These are phyloP conservation scores for Coemansia sp. DNA, from an alignment of 192 early-diverging fungal genomes.

Conservation along the genomic window DNA sequence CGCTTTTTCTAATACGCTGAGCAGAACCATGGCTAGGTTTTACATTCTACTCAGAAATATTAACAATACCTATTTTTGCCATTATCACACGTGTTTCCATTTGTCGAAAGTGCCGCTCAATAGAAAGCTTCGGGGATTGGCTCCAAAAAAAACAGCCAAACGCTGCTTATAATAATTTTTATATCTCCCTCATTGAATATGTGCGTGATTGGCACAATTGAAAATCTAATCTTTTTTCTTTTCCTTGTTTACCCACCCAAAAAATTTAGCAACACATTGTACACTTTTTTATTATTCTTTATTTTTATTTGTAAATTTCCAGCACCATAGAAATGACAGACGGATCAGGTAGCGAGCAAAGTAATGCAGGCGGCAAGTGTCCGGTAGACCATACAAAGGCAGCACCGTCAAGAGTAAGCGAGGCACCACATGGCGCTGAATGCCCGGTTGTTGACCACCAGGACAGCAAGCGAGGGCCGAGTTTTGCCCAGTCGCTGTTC, in stretches of 20 bases:
- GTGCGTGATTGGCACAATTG: background rate
- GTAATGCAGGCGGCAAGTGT: background rate
- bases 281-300: background rate
- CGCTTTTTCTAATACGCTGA: background rate
- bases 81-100: no score
- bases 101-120: no score
- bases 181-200: no score
- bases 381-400: conserved; percentile 24
- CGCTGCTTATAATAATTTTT: no score
- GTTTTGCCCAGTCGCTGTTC: conserved; percentile 33
- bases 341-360: background rate
- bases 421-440: conserved; percentile 22
- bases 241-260: background rate
- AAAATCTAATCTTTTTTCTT: conserved; percentile 1
- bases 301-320: conserved; percentile 4
- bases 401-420: background rate
- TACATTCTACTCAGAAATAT: background rate
- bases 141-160: no score
- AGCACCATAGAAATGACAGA: background rate
- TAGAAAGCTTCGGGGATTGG: no score
- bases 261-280: background rate
- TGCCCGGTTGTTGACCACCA: conserved; percentile 22
- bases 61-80: background rate
- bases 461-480: conserved; percentile 20
- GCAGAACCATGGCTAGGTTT: background rate